Conservation (phyloP, 768 basidiomycete genomes). For the Tubosaeta brunneosetosa region DNA sequence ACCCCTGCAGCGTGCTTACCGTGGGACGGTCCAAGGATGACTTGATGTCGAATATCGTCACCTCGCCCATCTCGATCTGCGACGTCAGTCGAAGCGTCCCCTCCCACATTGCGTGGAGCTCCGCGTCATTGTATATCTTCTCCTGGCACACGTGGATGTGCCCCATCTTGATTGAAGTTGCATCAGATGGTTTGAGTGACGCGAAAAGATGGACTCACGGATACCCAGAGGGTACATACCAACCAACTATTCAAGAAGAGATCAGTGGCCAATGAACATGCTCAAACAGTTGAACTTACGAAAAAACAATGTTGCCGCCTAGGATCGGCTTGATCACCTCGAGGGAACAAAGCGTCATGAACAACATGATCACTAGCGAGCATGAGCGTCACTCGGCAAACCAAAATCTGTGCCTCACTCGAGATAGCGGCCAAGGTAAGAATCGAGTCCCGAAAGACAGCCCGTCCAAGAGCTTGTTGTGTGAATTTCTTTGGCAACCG, state of each 20-base stretch:
- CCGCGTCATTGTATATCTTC: conserved; percentile 1
- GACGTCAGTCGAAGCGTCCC: conserved; percentile 14
- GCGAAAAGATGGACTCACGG: conserved; percentile 9
- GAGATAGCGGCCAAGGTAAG: conserved; percentile 5
- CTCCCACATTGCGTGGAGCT: conserved; percentile 1
- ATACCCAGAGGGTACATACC: conserved; percentile 13
- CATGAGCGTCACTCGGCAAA: not conserved
- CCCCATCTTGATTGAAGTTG: conserved; percentile 10
- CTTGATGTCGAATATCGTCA: not conserved
- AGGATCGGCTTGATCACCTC: conserved; percentile 8
- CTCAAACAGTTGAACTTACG: conserved; percentile 7
- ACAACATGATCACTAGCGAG: conserved; percentile 12
- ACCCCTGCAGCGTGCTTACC: not conserved
- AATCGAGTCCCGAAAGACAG: conserved; percentile 17
- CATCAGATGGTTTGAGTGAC: not conserved
- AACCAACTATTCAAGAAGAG: conserved; percentile 15
- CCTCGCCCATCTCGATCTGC: conserved; percentile 11
- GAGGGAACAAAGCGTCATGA: conserved; percentile 15
- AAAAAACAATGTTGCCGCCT: conserved; percentile 19
- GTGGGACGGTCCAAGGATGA: not conserved
- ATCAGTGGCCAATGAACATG: not conserved
- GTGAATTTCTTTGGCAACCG: conserved; percentile 10
- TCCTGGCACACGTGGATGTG: conserved; percentile 13
- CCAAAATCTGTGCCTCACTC: conserved; percentile 6
- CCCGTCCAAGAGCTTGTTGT: not conserved